These are phyloP conservation scores for Gnaphalium uliginosum DNA, from an alignment of 129 eudicot species.

Conservation along the genomic window DNA sequence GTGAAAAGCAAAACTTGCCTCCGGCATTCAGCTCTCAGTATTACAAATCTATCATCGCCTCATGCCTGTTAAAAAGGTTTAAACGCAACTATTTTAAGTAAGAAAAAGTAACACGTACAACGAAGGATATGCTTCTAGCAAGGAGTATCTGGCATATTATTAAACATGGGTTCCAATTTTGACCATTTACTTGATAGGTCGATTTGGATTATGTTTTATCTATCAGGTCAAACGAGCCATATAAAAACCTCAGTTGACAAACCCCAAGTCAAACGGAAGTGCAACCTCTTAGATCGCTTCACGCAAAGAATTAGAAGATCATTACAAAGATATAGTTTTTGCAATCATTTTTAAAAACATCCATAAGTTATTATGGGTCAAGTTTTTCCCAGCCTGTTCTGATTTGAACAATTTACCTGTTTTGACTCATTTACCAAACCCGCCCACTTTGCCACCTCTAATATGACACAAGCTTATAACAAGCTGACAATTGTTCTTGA, in stretches of 20 bases:
- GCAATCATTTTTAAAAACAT: background rate
- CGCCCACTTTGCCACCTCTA: background rate
- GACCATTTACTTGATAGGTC: background rate
- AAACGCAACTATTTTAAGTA: background rate
- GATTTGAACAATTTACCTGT: background rate
- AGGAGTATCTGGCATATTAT: too few species aligned
- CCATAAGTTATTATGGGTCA: too few species aligned
- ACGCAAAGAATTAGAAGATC: too few species aligned
- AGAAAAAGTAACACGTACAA: background rate
- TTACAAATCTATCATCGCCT: constrained; percentile 30
- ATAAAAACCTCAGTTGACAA: too few species aligned
- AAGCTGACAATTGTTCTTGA: background rate
- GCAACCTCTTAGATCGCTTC: too few species aligned
- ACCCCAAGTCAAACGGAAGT: too few species aligned
- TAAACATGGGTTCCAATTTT: background rate
- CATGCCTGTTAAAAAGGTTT: constrained; percentile 53
- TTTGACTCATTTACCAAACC: background rate
- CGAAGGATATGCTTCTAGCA: too few species aligned
- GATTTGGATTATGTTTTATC: background rate
- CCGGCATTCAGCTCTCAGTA: constrained; percentile 22
- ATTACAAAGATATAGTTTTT: background rate
- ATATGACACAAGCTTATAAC: background rate
- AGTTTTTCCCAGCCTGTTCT: background rate
- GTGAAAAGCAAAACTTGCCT: constrained; percentile 50
- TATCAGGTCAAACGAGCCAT: background rate